Percentiles rank a stretch among this genome's conserved stretches.
Evolutionary conservation across 352 stramenopile genomes (phyloP).

Genomic region (Globisporangium nunn): DNA sequence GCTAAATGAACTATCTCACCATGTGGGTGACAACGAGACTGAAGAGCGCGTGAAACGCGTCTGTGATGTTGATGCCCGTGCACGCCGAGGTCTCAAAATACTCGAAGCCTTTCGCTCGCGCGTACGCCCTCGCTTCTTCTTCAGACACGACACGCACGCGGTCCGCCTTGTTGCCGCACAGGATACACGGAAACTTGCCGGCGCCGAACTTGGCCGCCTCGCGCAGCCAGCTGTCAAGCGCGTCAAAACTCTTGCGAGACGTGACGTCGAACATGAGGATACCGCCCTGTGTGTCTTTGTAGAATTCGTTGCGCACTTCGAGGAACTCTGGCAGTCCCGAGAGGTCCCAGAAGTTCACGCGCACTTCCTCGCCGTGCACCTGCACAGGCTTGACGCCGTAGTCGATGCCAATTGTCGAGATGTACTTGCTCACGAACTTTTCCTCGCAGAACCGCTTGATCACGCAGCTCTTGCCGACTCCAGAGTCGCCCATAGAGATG

Average conservation of each 20-base stretch:
- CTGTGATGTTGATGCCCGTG: slow-evolving; percentile 77
- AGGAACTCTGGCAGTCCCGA: slow-evolving; percentile 90
- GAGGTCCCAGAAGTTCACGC: slow-evolving; percentile 95
- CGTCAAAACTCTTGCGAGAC: slow-evolving; percentile 73
- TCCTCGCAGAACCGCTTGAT: slow-evolving; percentile 96
- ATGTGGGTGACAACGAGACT: slow-evolving; percentile 43
- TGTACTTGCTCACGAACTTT: slow-evolving; percentile 94
- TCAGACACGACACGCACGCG: slow-evolving; percentile 65
- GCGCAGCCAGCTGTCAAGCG: slow-evolving; percentile 81
- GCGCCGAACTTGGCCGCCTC: slow-evolving; percentile 89
- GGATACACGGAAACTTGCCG: slow-evolving; percentile 73
- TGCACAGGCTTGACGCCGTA: slow-evolving; percentile 91
- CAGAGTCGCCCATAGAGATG: slow-evolving; percentile 88
- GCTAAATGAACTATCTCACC: slow-evolving; percentile 12
- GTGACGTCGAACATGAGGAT: slow-evolving; percentile 80
- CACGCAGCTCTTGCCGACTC: slow-evolving; percentile 91
- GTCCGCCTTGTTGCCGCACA: slow-evolving; percentile 92
- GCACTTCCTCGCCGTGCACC: slow-evolving; percentile 63
- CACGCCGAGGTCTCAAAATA: slow-evolving; percentile 93
- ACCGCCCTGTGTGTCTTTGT: slow-evolving; percentile 88
- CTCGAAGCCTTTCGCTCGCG: slow-evolving; percentile 62
- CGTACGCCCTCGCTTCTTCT: slow-evolving; percentile 74
- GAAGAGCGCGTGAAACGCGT: slow-evolving; percentile 85
- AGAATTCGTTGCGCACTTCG: slow-evolving; percentile 96
- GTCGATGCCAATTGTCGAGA: slow-evolving; percentile 94